Conservation (phyloP, 2,329 filamentous ascomycete genomes). For the Xylaria sp. region DNA sequence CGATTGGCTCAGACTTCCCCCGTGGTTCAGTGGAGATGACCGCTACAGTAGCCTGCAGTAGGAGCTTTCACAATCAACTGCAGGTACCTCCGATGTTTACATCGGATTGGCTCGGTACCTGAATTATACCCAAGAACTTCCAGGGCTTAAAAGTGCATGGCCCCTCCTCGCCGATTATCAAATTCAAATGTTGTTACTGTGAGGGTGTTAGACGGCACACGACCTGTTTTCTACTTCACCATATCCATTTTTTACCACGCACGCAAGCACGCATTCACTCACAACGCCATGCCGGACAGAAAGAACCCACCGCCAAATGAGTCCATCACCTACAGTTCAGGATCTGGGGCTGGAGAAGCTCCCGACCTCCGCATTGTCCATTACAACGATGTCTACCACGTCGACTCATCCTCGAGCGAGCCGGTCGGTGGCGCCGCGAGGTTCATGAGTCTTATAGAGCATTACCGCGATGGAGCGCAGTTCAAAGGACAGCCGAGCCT, state of each 20-base stretch:
- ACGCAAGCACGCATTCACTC: not conserved
- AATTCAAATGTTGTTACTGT: too few relatives aligned
- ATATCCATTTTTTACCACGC: not conserved
- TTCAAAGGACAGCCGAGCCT: slow-evolving; percentile 73
- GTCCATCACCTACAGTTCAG: slow-evolving; percentile 49
- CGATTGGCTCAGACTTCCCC: not conserved
- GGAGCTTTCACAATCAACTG: not conserved
- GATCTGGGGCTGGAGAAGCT: slow-evolving; percentile 49
- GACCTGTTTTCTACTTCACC: not conserved
- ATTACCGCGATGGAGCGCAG: slow-evolving; percentile 73
- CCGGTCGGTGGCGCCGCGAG: slow-evolving; percentile 84
- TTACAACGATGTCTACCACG: slow-evolving; percentile 95
- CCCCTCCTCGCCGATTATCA: slow-evolving; percentile 1
- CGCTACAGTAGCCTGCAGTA: not conserved
- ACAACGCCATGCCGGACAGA: slow-evolving; percentile 45
- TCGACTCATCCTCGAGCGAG: slow-evolving; percentile 79
- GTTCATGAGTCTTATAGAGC: slow-evolving; percentile 81
- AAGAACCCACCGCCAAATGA: slow-evolving; percentile 47
- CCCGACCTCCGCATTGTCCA: slow-evolving; percentile 86
- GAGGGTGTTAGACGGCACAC: too few relatives aligned
- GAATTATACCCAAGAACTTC: not conserved
- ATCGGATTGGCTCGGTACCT: slow-evolving; percentile 5
- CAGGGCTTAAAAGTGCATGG: not conserved
- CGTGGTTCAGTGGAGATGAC: not conserved
- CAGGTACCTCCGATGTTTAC: not conserved